These are phyloP conservation scores for Novakomyces olei DNA, from an alignment of 805 yeast species.

Conservation along the genomic window DNA sequence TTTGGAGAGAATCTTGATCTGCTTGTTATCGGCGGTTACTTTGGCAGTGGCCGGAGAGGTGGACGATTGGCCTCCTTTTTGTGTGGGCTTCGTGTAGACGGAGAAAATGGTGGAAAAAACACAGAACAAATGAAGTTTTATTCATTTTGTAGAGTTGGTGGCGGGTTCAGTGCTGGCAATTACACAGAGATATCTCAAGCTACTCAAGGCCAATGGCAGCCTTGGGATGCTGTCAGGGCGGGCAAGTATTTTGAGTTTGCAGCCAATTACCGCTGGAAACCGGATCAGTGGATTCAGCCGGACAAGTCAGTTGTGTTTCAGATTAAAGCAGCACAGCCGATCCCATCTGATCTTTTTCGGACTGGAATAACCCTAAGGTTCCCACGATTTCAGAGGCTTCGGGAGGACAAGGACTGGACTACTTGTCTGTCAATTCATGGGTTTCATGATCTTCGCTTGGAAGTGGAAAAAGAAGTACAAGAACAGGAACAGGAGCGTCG, in stretches of 20 bases:
- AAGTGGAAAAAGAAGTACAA: conserved; percentile 13
- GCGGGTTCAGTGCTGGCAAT: conserved; percentile 37
- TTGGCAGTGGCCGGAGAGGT: conserved; percentile 34
- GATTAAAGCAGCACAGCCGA: conserved; percentile 58
- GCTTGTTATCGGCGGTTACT: conserved; percentile 54
- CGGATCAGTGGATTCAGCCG: conserved; percentile 65
- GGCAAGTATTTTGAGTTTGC: conserved; percentile 16
- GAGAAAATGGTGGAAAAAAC: conserved; percentile 13
- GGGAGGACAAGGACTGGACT: conserved; percentile 43
- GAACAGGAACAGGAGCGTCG: no score
- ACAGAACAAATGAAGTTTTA: conserved; percentile 19
- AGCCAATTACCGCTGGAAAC: conserved; percentile 19
- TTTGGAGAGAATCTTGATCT: conserved; percentile 75
- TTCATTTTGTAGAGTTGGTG: conserved; percentile 61
- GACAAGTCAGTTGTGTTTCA: conserved; percentile 56
- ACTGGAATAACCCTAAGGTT: conserved; percentile 53
- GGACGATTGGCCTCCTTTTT: conserved; percentile 29
- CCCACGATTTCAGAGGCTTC: conserved; percentile 43
- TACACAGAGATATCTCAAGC: conserved; percentile 16
- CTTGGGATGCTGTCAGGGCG: conserved; percentile 20
- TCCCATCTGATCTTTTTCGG: conserved; percentile 29
- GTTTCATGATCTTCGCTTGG: conserved; percentile 9
- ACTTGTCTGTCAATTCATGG: conserved; percentile 8
- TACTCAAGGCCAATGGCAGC: conserved; percentile 42
- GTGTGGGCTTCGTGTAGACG: conserved; percentile 39